phyloP scores from a whole-genome alignment of 148 eudicot genomes.

The Fagopyrum homotropicum region DNA sequence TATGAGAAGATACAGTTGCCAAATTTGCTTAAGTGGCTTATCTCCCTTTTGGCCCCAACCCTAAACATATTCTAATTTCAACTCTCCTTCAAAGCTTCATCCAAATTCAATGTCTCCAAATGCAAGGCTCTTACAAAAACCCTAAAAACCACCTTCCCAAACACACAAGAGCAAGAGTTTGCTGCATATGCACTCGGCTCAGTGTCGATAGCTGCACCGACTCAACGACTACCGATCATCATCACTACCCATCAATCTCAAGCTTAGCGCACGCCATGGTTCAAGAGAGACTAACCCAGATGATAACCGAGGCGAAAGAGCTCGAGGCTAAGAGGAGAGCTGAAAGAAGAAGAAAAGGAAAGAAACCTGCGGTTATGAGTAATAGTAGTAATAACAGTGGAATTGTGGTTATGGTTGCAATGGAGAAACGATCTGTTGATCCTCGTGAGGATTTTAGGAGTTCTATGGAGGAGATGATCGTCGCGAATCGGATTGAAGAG shows the following conservation, averaged over 20 bases:
- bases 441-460: slow-evolving; percentile 72
- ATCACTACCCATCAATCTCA: slow-evolving; percentile 28
- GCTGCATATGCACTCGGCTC: slow-evolving; percentile 46
- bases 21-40: slow-evolving; percentile 13
- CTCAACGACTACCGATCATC: slow-evolving; percentile 27
- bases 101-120: slow-evolving; percentile 16
- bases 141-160: slow-evolving; percentile 11
- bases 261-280: slow-evolving; percentile 72
- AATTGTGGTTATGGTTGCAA: slow-evolving; percentile 54
- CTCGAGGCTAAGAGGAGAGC: slow-evolving; percentile 19
- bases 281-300: slow-evolving; percentile 64
- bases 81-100: slow-evolving; percentile 12
- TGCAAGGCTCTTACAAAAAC: slow-evolving; percentile 21
- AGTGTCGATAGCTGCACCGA: slow-evolving; percentile 38
- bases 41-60: neutral
- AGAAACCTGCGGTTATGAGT: slow-evolving; percentile 18
- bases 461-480: slow-evolving; percentile 63
- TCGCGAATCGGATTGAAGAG: slow-evolving; percentile 37
- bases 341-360: slow-evolving; percentile 21
- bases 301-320: slow-evolving; percentile 50
- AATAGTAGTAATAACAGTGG: slow-evolving; percentile 15
- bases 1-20: slow-evolving; percentile 23
- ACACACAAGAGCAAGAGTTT: slow-evolving; percentile 19
- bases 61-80: slow-evolving; percentile 15
- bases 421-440: slow-evolving; percentile 62